A percentile compares a stretch with the other conserved stretches of the same genome.
Conservation (phyloP, 192 early-diverging fungal species). For the Coemansia sp. region DNA sequence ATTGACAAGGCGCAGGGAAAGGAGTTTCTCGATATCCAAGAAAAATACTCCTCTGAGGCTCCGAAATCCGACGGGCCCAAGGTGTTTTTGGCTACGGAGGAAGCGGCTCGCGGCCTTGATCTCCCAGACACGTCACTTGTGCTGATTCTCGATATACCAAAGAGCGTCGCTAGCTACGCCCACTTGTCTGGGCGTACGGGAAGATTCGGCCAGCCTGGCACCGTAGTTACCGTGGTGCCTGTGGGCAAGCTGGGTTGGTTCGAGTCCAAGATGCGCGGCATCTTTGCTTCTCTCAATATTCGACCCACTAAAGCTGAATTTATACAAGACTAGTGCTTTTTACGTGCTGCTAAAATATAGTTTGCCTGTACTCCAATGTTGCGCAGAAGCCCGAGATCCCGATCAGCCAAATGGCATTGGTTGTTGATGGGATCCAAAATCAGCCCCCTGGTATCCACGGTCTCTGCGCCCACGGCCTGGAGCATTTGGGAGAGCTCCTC, state of each 20-base stretch:
- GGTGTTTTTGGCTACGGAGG: slow-evolving; percentile 69
- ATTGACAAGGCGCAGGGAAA: background rate
- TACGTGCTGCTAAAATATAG: slow-evolving; percentile 47
- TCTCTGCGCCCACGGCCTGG: slow-evolving; percentile 37
- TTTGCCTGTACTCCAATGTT: slow-evolving; percentile 51
- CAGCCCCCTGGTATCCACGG: slow-evolving; percentile 58
- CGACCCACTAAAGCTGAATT: background rate
- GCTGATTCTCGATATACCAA: slow-evolving; percentile 77
- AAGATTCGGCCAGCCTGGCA: slow-evolving; percentile 60
- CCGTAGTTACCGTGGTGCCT: slow-evolving; percentile 36
- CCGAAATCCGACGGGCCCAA: background rate
- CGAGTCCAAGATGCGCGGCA: slow-evolving; percentile 50
- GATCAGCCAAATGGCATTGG: slow-evolving; percentile 33
- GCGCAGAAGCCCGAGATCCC: slow-evolving; percentile 30
- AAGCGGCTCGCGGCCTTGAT: slow-evolving; percentile 81
- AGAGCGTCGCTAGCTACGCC: slow-evolving; percentile 65
- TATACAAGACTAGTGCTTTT: slow-evolving; percentile 15
- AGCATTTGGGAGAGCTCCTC: slow-evolving; percentile 59
- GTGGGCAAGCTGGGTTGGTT: slow-evolving; percentile 26
- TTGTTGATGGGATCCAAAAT: slow-evolving; percentile 55
- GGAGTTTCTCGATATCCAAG: background rate
- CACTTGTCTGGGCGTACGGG: slow-evolving; percentile 90
- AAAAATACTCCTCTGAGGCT: background rate
- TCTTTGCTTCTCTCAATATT: slow-evolving; percentile 9
- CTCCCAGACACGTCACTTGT: slow-evolving; percentile 76